Evolutionary conservation across 345 rosid species (phyloP), one percentile per base, ranked within the genome.

Genomic region (Rhizophora apiculata): DNA sequence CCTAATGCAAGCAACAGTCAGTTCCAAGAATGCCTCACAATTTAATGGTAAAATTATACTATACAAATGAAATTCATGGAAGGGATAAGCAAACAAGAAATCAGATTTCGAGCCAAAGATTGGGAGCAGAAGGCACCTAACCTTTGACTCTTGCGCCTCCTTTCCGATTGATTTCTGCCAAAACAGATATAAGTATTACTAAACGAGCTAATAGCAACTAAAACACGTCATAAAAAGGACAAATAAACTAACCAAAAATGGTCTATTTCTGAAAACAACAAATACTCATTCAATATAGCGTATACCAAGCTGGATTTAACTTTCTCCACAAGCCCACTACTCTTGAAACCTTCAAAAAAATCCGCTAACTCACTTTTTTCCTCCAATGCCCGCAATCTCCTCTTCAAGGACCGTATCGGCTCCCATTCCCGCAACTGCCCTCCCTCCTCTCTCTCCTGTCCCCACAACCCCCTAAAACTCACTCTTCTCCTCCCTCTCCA

Each of bases 261-360:
- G 68, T 9, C 29, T 22, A n/a, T 22, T n/a, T 5, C 15, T 26
- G 20, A 64, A 32, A 63, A 58, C 22, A 60, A 20, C n/a, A 49
- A n/a, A 39, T 6, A 13, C 0, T 62, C 7, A 51, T 31, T 20
- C 22, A 18, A 5, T 48, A 20, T 21, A 37, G 62, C 88, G 59
- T 86, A 95, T 86, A 95, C 99, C 94, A 89, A 80, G 81, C 96
- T 82, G 58, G 96, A 83, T 79, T 95, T 95, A 62, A 95, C 72
- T 82, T 90, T 92, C 88, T 88, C 92, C 37, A 92, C 85, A 69
- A 92, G 76, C 52, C 90, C 97, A 64, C 79, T 82, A 72, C 81
- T 86, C 85, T 83, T 91, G 61, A 91, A 78, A 16, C 95, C 92
- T 68, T 83, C 89, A 74, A 89, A 82, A 37, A 89, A 63, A 46